Conservation (phyloP, 2,329 filamentous ascomycete genomes). For the Nemania sp. region DNA sequence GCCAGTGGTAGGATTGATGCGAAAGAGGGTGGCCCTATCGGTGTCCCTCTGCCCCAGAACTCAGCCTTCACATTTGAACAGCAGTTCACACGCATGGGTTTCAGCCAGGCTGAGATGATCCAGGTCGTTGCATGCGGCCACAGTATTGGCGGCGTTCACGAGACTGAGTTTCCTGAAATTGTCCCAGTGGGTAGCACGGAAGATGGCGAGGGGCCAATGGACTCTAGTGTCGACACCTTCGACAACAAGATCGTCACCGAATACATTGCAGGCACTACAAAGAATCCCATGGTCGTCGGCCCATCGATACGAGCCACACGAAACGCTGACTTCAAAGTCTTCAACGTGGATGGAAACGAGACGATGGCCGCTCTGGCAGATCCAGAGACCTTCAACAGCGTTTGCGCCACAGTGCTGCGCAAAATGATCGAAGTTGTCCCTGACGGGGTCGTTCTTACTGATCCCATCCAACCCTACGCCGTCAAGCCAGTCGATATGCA, state of each 20-base stretch:
- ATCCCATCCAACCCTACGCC: conserved; percentile 58
- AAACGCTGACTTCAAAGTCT: conserved; percentile 61
- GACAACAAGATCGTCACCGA: conserved; percentile 63
- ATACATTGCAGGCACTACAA: conserved; percentile 58
- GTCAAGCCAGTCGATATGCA: conserved; percentile 64
- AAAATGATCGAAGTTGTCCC: conserved; percentile 67
- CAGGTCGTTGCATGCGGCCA: conserved; percentile 65
- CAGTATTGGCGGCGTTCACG: conserved; percentile 63
- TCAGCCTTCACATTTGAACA: conserved; percentile 54
- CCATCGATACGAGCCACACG: conserved; percentile 49
- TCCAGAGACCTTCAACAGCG: conserved; percentile 48
- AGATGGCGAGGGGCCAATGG: conserved; percentile 52
- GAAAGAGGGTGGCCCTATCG: conserved; percentile 48
- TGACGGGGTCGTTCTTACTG: conserved; percentile 53
- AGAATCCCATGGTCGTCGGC: conserved; percentile 60
- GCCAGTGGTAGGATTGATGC: conserved; percentile 61
- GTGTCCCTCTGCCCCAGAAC: conserved; percentile 64
- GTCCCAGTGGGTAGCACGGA: conserved; percentile 49
- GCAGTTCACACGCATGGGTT: conserved; percentile 63
- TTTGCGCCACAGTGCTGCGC: conserved; percentile 58
- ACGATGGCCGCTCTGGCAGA: conserved; percentile 57
- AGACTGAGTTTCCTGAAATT: conserved; percentile 56
- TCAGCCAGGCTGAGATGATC: conserved; percentile 61
- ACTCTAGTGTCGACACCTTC: conserved; percentile 53
- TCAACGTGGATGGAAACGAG: conserved; percentile 58